Conservation (phyloP, 2,329 filamentous ascomycete species). For the Thermochaetoides dissita region DNA sequence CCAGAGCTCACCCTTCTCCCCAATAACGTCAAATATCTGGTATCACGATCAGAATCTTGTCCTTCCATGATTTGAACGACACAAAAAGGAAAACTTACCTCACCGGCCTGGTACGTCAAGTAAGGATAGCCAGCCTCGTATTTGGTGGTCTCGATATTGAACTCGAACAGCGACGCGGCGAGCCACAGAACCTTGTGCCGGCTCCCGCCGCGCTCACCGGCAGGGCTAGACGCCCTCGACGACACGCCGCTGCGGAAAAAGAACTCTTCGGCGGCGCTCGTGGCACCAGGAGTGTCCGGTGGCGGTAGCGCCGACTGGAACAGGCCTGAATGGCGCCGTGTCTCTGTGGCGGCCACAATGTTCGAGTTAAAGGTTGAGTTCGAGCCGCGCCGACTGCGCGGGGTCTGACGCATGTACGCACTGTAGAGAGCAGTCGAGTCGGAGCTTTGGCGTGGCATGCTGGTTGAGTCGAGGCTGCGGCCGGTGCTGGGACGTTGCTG, state of each 20-base stretch:
- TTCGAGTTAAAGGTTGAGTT: constrained; percentile 40
- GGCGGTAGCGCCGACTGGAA: constrained; percentile 82
- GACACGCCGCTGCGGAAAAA: constrained; percentile 13
- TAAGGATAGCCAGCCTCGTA: constrained; percentile 93
- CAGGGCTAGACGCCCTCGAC: constrained; percentile 46
- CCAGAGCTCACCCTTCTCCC: constrained; percentile 94
- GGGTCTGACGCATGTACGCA: constrained; percentile 15
- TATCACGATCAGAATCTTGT: too few species aligned
- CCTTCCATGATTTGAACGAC: neutral
- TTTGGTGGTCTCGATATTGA: constrained; percentile 86
- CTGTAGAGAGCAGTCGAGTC: constrained; percentile 28
- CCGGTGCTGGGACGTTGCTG: constrained; percentile 40
- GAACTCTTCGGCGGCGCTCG: constrained; percentile 17
- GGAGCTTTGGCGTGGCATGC: constrained; percentile 35
- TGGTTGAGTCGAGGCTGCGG: constrained; percentile 42
- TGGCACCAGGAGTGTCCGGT: constrained; percentile 47
- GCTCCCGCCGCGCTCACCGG: constrained; percentile 33
- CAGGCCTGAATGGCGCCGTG: constrained; percentile 54
- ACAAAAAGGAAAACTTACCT: constrained; percentile 31
- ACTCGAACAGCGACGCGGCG: constrained; percentile 88
- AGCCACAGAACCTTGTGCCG: constrained; percentile 70
- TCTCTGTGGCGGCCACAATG: constrained; percentile 18
- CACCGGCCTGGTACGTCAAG: constrained; percentile 84
- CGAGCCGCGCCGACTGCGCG: constrained; percentile 36
- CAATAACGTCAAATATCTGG: constrained; percentile 79